Percentiles rank a stretch among this genome's conserved stretches.
These are phyloP conservation scores for Corniculantispora saksenae DNA, from an alignment of 2,329 filamentous ascomycete species.

Conservation along the genomic window DNA sequence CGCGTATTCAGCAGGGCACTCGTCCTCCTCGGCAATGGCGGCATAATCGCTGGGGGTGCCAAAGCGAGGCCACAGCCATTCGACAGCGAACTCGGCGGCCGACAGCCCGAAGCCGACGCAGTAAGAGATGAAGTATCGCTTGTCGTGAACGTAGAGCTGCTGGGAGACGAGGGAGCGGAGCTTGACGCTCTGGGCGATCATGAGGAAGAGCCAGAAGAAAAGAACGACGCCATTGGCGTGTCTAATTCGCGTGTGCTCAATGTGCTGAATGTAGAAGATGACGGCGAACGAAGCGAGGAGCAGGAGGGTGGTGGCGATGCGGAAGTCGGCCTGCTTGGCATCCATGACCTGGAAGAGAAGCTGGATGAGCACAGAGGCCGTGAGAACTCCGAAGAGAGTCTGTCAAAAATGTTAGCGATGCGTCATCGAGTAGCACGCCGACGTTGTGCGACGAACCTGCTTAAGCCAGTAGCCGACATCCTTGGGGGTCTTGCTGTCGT, in stretches of 20 bases:
- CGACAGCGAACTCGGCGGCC: conserved; percentile 70
- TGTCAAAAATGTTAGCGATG: conserved; percentile 28
- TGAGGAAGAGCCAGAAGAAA: conserved; percentile 88
- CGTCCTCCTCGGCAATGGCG: conserved; percentile 58
- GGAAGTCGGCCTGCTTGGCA: conserved; percentile 73
- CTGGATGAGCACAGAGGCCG: conserved; percentile 70
- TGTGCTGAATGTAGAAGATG: conserved; percentile 79
- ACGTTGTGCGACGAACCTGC: conserved; percentile 59
- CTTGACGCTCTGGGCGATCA: conserved; percentile 78
- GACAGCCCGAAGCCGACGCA: conserved; percentile 71
- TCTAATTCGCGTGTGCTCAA: conserved; percentile 80
- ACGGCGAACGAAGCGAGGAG: conserved; percentile 72
- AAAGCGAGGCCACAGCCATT: conserved; percentile 85
- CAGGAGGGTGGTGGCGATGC: conserved; percentile 77
- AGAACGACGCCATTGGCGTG: conserved; percentile 86
- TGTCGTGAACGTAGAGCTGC: conserved; percentile 63
- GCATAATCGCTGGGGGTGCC: conserved; percentile 56
- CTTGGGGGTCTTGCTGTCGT: conserved; percentile 56
- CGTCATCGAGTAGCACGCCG: background rate
- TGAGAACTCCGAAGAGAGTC: conserved; percentile 65
- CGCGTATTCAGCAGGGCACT: conserved; percentile 82
- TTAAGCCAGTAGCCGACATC: conserved; percentile 94
- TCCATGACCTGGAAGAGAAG: conserved; percentile 68
- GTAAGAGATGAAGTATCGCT: conserved; percentile 78
- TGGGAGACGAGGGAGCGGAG: conserved; percentile 83